Evolutionary conservation across 345 rosid species (phyloP), one percentile per base, ranked within the genome.

Genomic region (Physaria fendleri): DNA sequence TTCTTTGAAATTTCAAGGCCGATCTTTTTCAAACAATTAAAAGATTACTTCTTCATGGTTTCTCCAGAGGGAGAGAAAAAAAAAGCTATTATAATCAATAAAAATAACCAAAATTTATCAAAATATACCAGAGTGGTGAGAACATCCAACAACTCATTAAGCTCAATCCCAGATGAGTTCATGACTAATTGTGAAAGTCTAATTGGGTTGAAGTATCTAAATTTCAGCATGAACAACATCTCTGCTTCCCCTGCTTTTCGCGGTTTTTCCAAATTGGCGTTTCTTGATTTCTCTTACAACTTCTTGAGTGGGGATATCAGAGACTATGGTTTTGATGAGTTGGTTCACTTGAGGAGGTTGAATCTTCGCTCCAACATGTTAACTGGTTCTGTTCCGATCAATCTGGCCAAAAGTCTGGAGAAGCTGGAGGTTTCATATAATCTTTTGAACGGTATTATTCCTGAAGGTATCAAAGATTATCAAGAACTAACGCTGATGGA

Each of bases 201-300:
- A 11, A 40, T 17, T 44, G 81, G 74, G 48, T 64, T 86, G 8
- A 81, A 69, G 76, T 10, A 42, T 56, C 59, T 85, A 70, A 81
- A 85, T 65, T 74, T 82, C 64, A 82, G 95, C 67, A 44, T 2
- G 11, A 91, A 76, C 75, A 12, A 1, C 20, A 45, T 85, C 59
- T 46, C 0, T 76, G 21, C 70, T 62, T 69, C 77, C 71, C 90
- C 86, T 59, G 15, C 38, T 66, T 83, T 87, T 56, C 22, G 23
- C 21, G 71, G 72, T 12, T 87, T 87, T 64, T 35, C 20, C 44
- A 82, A 74, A 50, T 75, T 87, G 42, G 79, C 81, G 48, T 42
- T 8, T 46, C 69, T 91, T 56, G 94, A 91, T 72, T 62, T 87
- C 49, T 77, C 98, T 63, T 10, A 44, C 66, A 87, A 91, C 77